phyloP scores from a whole-genome alignment of 352 stramenopile genomes.

The Phytophthora idaei region DNA sequence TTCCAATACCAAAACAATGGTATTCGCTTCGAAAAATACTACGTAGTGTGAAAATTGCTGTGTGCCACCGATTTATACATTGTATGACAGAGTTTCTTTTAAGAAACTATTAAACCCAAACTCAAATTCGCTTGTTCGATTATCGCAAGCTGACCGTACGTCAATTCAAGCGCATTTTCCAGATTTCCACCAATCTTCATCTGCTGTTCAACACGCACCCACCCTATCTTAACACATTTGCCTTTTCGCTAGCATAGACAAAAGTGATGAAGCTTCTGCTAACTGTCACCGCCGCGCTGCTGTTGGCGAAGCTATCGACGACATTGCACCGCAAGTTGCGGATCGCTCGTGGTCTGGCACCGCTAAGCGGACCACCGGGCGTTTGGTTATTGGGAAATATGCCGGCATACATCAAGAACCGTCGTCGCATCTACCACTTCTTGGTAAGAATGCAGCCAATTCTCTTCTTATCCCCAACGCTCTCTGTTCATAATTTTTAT shows the following conservation, averaged over 20 bases:
- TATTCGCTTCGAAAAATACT: too few relatives aligned
- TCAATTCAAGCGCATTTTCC: constrained; percentile 6
- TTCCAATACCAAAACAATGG: too few relatives aligned
- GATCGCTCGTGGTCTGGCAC: constrained; percentile 52
- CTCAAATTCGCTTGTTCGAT: constrained; percentile 6
- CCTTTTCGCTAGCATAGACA: not conserved
- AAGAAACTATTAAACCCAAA: too few relatives aligned
- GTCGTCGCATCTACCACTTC: constrained; percentile 63
- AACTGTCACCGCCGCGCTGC: not conserved
- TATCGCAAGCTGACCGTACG: constrained; percentile 7
- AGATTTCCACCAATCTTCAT: not conserved
- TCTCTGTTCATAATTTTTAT: not conserved
- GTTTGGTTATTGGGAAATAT: constrained; percentile 61
- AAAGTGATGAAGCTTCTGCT: constrained; percentile 20
- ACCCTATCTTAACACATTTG: constrained; percentile 2
- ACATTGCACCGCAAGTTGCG: constrained; percentile 53
- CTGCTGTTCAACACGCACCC: not conserved
- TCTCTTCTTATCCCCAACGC: not conserved
- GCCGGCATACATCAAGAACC: constrained; percentile 54
- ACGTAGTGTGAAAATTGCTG: too few relatives aligned
- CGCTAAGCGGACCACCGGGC: constrained; percentile 47
- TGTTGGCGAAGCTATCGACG: constrained; percentile 20
- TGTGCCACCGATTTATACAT: too few relatives aligned
- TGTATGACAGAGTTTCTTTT: too few relatives aligned
- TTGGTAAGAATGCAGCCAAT: constrained; percentile 26